phyloP scores from a whole-genome alignment of 352 stramenopile genomes.

The Phytophthora tubulina region DNA sequence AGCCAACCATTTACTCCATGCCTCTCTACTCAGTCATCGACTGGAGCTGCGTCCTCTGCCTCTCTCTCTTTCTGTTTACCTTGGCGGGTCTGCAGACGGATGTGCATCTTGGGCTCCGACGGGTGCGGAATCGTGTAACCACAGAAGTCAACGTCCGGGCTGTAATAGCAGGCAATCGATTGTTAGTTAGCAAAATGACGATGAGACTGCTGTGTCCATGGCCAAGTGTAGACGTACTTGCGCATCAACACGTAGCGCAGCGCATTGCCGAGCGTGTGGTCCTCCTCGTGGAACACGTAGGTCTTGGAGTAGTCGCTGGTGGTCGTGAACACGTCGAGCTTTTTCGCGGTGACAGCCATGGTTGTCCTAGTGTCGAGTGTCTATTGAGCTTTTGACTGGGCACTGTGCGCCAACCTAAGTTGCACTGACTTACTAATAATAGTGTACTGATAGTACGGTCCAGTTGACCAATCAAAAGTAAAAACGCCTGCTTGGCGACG shows the following conservation, averaged over 20 bases:
- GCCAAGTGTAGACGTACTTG: conserved; percentile 61
- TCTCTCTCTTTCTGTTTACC: conserved; percentile 39
- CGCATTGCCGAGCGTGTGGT: conserved; percentile 93
- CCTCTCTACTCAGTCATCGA: neutral
- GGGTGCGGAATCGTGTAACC: conserved; percentile 97
- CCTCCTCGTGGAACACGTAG: conserved; percentile 90
- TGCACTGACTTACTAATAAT: too few species aligned
- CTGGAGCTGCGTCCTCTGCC: neutral
- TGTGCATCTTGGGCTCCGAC: conserved; percentile 95
- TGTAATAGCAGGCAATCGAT: conserved; percentile 38
- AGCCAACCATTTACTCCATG: neutral
- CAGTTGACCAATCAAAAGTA: too few species aligned
- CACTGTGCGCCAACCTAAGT: too few species aligned
- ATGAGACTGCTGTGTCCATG: neutral
- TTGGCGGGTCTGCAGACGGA: conserved; percentile 91
- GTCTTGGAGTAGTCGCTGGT: conserved; percentile 88
- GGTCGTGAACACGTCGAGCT: conserved; percentile 85
- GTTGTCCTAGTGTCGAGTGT: conserved; percentile 5
- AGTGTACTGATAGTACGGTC: too few species aligned
- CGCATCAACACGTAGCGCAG: conserved; percentile 94
- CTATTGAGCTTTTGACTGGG: conserved; percentile 29
- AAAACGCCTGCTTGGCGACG: too few species aligned
- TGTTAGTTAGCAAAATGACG: neutral
- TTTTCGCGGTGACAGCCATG: conserved; percentile 59
- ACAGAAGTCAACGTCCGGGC: conserved; percentile 93